Evolutionary conservation across 768 basidiomycete genomes (phyloP).

Genomic region (Mycena kentingensis): DNA sequence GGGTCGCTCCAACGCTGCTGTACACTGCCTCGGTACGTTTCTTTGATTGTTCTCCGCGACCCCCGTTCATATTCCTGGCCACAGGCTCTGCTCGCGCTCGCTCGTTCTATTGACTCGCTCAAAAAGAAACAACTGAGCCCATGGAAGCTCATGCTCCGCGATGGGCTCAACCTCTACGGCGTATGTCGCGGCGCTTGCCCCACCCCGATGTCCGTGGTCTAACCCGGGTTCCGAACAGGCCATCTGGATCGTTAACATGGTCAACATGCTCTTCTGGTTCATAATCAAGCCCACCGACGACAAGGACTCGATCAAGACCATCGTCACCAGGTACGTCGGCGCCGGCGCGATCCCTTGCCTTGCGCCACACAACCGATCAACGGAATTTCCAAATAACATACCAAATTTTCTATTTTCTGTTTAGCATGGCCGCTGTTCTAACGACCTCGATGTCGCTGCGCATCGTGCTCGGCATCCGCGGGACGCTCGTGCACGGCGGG

Average conservation of each 20-base stretch:
- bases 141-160: constrained; percentile 90
- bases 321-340: constrained; percentile 59
- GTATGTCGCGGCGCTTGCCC: constrained; percentile 37
- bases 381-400: neutral
- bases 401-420: neutral
- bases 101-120: constrained; percentile 61
- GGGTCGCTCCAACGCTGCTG: constrained; percentile 74
- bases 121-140: constrained; percentile 56
- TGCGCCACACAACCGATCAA: neutral
- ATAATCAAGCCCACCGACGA: constrained; percentile 65
- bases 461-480: constrained; percentile 81
- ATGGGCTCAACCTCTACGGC: constrained; percentile 84
- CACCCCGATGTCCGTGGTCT: constrained; percentile 4
- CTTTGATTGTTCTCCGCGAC: constrained; percentile 6
- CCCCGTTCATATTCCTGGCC: constrained; percentile 1
- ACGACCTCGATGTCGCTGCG: constrained; percentile 88
- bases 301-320: constrained; percentile 74
- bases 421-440: constrained; percentile 80
- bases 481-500: constrained; percentile 72
- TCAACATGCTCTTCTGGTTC: constrained; percentile 88
- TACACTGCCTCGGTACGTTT: constrained; percentile 65
- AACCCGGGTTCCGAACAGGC: constrained; percentile 40
- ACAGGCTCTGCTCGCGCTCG: constrained; percentile 61
- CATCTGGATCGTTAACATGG: constrained; percentile 77
- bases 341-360: neutral